Evolutionary conservation across 495 filamentous ascomycete species (phyloP).

Genomic region (Margaritispora aquatica): DNA sequence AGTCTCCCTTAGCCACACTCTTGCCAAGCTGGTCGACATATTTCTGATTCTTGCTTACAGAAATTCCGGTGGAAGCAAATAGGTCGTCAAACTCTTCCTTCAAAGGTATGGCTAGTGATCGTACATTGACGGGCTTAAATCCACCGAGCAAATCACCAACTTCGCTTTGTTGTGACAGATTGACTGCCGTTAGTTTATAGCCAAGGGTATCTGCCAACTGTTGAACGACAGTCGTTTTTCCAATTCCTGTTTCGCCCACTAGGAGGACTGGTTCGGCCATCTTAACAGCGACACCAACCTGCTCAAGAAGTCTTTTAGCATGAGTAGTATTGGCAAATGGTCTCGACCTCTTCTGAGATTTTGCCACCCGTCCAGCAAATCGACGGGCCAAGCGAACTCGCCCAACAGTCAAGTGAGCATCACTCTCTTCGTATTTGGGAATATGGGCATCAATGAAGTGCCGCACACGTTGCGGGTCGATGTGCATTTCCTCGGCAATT

Average conservation of each 20-base stretch:
- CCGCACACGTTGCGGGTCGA: constrained; percentile 70
- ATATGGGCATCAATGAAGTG: constrained; percentile 63
- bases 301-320: constrained; percentile 68
- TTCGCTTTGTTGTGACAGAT: constrained; percentile 96
- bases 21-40: constrained; percentile 76
- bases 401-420: constrained; percentile 57
- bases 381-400: constrained; percentile 51
- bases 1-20: constrained; percentile 72
- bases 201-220: constrained; percentile 79
- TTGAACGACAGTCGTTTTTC: constrained; percentile 94
- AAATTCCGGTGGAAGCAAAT: constrained; percentile 75
- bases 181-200: constrained; percentile 80
- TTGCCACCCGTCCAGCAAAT: constrained; percentile 35
- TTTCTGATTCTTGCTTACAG: constrained; percentile 74
- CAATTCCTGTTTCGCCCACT: constrained; percentile 96
- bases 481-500: constrained; percentile 78
- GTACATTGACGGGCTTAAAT: constrained; percentile 89
- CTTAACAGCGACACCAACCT: constrained; percentile 74
- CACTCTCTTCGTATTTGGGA: constrained; percentile 54
- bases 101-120: constrained; percentile 80
- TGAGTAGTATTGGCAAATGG: constrained; percentile 72
- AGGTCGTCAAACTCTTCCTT: constrained; percentile 91
- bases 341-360: constrained; percentile 32
- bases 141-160: constrained; percentile 88
- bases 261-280: constrained; percentile 84